Evolutionary conservation across 768 basidiomycete species (phyloP).

Genomic region (Antrodiella citrinella): DNA sequence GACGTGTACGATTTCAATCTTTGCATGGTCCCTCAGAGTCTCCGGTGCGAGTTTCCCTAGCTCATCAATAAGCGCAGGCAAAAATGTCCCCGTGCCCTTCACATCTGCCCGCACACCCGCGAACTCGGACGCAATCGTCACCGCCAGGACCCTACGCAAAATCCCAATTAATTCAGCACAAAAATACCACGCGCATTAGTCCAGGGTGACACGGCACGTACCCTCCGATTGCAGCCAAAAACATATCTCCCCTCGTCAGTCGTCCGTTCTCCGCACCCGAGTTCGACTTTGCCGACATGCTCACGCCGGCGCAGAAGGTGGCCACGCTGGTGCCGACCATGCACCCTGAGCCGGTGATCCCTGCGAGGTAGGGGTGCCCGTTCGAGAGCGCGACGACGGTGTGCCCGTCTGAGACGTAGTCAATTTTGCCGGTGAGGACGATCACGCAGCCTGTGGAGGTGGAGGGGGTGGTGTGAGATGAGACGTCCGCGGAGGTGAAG

Average conservation of each 20-base stretch:
- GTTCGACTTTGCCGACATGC: conserved; percentile 28
- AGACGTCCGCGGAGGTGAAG: neutral
- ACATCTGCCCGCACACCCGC: conserved; percentile 47
- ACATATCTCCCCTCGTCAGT: conserved; percentile 70
- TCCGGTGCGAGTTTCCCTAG: conserved; percentile 37
- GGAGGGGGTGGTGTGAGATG: neutral
- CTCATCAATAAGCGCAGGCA: conserved; percentile 59
- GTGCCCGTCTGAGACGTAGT: conserved; percentile 80
- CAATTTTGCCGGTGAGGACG: conserved; percentile 69
- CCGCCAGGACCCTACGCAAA: conserved; percentile 37
- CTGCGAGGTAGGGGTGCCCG: conserved; percentile 63
- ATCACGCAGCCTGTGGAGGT: conserved; percentile 61
- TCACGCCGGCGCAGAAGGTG: conserved; percentile 69
- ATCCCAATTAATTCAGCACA: neutral
- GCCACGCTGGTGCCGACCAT: conserved; percentile 73
- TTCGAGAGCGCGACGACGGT: conserved; percentile 64
- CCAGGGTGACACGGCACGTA: conserved; percentile 25
- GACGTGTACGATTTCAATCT: conserved; percentile 19
- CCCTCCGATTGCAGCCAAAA: conserved; percentile 73
- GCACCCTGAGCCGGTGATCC: conserved; percentile 89
- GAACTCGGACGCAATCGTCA: conserved; percentile 54
- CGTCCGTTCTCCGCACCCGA: conserved; percentile 25
- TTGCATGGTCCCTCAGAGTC: conserved; percentile 22
- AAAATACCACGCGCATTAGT: neutral
- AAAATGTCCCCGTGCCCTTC: conserved; percentile 55